Base-by-base conservation (phyloP, 306 rosid species). In the Cicer chorassanicum region DNA sequence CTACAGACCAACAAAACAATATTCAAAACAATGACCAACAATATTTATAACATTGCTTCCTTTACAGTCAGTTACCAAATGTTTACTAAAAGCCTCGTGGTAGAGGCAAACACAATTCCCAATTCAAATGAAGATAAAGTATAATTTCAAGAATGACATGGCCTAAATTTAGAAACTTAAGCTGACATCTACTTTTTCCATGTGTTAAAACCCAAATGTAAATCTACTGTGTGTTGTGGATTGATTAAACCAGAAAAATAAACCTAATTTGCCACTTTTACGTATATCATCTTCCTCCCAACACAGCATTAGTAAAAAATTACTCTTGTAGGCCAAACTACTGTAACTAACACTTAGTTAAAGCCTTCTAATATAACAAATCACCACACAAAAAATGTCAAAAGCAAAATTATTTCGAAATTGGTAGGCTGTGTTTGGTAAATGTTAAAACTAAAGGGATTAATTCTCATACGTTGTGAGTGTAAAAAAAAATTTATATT, bases 1-100 rank as follows among this genome's bases (percentile, higher is more conserved):
- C 97, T 88, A 85, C 78, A 82, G 46, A 74, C 11, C 59, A 70
- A 48, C 36, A 59, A 60, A 46, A 55, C 49, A 79, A 75, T 65
- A 49, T 49, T 18, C 74, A 66, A 71, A 76, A 38, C 40, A 60
- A 21, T 51, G 57, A 73, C 39, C 5, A 18, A 19, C 36, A 24
- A 15, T 54, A 65, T 51, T 43, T 10, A 50, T 6, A 48, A n/a
- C 42, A 65, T 48, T 57, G 24, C 13, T 19, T 12, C 42, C 13
- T 42, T 41, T 69, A 19, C 1, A 68, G 54, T 66, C 40, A 29
- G 45, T 60, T 10, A 16, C 66, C 40, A 40, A 77, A 65, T 53
- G 46, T 56, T 65, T 72, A 49, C 49, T 41, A 48, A 13, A 78
- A 74, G 18, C 65, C 49, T 72, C 76, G 4, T 18, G 34, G 8